Evolutionary conservation across 495 filamentous ascomycete species (phyloP), one percentile per base, ranked within the genome.

Genomic region (Darksidea phi): DNA sequence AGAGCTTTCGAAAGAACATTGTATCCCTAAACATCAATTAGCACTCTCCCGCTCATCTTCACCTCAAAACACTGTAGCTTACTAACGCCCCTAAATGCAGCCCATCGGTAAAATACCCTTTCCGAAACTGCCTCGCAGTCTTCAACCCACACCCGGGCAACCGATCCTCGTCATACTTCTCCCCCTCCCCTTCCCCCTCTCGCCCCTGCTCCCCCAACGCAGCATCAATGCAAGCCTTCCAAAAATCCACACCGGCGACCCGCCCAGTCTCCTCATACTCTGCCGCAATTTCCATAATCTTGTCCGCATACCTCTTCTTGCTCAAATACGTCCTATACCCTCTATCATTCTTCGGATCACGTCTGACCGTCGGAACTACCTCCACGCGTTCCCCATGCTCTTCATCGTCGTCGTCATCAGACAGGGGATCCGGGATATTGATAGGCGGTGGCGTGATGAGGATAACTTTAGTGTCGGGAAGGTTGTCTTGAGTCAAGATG

Each of bases 401-500:
- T 2, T 45, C 43, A 3, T 63, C 60, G 23, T 47, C 58, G 15
- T 60, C 24, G n/a, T 48, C 45, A 26, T 59, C 47, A 6, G 13
- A 10, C 6, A 23, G 15, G 10, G 66, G 37, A 26, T 64, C 54
- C 13, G 42, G 55, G 24, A 67, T 51, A 46, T 71, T 69, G 48
- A 73, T 70, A 24, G 71, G 71, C 21, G 71, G 71, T 13, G 69
- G 67, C 3, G 71, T 68, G 32, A 73, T 70, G 25, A 73, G 48
- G n/a, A 73, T 57, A 46, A 73, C 59, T 32, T 66, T 67, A 5
- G 66, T 71, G 6, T 66, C 53, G 20, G 47, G 18, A 47, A 64
- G 49, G n/a, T 48, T 38, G 7, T 59, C 57, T 17, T 69, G 25
- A 0, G 25, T 58, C 21, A 73, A 58, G 10, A 73, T 50, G 2